Evolutionary conservation across 257 asterid species (phyloP).

Genomic region (Jacaranda copaia): DNA sequence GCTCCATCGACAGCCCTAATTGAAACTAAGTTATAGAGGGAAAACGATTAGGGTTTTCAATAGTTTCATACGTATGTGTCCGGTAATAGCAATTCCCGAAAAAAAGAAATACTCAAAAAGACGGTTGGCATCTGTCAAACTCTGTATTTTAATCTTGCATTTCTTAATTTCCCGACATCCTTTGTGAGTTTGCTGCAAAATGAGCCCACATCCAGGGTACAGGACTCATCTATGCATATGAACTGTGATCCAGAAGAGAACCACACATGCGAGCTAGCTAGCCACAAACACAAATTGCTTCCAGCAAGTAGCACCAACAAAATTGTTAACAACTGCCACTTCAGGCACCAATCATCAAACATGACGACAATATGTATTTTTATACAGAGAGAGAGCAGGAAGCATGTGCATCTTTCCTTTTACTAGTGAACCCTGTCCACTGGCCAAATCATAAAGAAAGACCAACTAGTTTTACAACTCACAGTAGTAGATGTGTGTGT

Average conservation of each 20-base stretch:
- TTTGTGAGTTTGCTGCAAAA: constrained; percentile 26
- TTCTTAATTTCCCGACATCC: not conserved
- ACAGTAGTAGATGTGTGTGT: not conserved
- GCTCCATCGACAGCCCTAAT: too few relatives aligned
- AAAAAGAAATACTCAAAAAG: not conserved
- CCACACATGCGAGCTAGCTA: not conserved
- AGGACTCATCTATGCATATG: too few relatives aligned
- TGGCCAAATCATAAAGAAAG: constrained; percentile 32
- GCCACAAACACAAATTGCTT: not conserved
- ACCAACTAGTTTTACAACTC: constrained; percentile 11
- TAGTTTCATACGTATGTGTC: too few relatives aligned
- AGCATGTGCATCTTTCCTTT: constrained; percentile 39
- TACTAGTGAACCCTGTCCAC: constrained; percentile 14
- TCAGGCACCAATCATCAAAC: constrained; percentile 30
- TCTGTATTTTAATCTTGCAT: not conserved
- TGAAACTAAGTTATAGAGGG: too few relatives aligned
- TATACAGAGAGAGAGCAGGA: constrained; percentile 28
- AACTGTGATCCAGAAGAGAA: not conserved
- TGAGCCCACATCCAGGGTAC: constrained; percentile 1
- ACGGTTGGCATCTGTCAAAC: constrained; percentile 14
- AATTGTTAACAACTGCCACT: constrained; percentile 12
- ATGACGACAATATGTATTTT: not conserved
- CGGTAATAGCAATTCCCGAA: not conserved
- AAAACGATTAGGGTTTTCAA: too few relatives aligned
- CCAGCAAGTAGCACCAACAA: too few relatives aligned